phyloP scores from a whole-genome alignment of 345 rosid genomes.

The Iberis pinnata region DNA sequence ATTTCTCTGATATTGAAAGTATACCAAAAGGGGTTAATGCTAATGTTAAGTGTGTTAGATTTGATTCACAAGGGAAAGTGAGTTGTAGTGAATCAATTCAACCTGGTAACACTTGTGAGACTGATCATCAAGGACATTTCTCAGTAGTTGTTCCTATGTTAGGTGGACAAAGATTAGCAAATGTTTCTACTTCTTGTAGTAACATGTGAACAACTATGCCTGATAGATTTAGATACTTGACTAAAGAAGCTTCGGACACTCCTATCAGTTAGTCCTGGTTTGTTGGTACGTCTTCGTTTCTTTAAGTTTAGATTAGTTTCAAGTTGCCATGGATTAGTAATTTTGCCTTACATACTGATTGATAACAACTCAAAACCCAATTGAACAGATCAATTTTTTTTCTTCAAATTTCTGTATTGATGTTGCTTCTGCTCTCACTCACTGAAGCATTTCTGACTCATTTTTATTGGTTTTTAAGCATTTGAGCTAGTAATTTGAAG shows the following conservation, averaged over 20 bases:
- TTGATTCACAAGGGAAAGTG: conserved; percentile 48
- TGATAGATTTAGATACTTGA: conserved; percentile 75
- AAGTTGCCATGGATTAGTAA: background rate
- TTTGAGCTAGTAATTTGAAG: background rate
- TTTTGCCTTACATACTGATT: background rate
- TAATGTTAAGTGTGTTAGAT: conserved; percentile 58
- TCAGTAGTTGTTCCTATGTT: conserved; percentile 70
- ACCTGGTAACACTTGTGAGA: conserved; percentile 50
- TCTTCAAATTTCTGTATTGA: no score
- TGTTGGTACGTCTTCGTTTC: conserved; percentile 48
- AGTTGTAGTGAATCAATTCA: conserved; percentile 46
- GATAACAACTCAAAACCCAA: no score
- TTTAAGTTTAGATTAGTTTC: no score
- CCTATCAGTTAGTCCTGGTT: conserved; percentile 77
- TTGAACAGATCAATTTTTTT: no score
- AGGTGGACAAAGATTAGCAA: no score
- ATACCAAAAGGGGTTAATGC: conserved; percentile 57
- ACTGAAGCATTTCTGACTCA: background rate
- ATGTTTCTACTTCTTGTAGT: no score
- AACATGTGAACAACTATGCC: no score
- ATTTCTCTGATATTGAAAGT: conserved; percentile 44
- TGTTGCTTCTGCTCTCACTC: background rate
- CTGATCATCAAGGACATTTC: conserved; percentile 72
- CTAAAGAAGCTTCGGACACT: conserved; percentile 67
- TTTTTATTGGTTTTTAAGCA: background rate